A percentile compares a stretch with the other conserved stretches of the same genome.
Evolutionary conservation across 306 rosid genomes (phyloP).

Genomic region (Luffa acutangula): DNA sequence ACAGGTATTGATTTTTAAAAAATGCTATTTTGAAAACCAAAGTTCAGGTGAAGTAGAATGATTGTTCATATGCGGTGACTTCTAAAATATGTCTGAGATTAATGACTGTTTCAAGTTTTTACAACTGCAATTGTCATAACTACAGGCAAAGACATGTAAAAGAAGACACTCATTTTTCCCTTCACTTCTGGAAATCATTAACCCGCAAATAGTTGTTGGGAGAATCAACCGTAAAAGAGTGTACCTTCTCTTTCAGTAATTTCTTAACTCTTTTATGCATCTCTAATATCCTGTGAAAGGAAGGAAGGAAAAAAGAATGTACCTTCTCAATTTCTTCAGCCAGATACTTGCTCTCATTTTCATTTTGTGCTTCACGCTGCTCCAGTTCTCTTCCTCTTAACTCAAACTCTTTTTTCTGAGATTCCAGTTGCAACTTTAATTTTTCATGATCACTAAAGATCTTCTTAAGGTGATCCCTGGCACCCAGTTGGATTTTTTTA

Average conservation of each 20-base stretch:
- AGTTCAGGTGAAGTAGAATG: not conserved
- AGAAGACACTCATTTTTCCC: not conserved
- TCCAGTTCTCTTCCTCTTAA: conserved; percentile 61
- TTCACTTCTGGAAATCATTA: not conserved
- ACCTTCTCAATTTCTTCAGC: conserved; percentile 81
- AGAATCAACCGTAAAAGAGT: not conserved
- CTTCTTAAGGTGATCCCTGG: conserved; percentile 77
- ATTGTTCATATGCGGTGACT: not conserved
- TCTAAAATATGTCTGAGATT: not conserved
- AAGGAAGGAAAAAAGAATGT: not conserved
- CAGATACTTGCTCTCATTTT: conserved; percentile 68
- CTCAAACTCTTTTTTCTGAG: conserved; percentile 71
- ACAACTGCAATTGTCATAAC: not conserved
- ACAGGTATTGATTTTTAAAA: not conserved
- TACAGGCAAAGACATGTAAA: not conserved
- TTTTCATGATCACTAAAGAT: conserved; percentile 68
- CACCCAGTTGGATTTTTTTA: conserved; percentile 69
- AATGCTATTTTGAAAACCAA: not conserved
- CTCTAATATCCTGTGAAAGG: not conserved
- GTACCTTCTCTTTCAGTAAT: not conserved
- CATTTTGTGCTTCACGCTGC: conserved; percentile 74
- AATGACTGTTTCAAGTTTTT: not conserved
- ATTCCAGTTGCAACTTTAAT: conserved; percentile 67
- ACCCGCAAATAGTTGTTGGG: not conserved
- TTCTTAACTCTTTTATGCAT: not conserved